These are phyloP conservation scores for Penicillium sp. DNA, from an alignment of 2,329 filamentous ascomycete species.

Conservation along the genomic window DNA sequence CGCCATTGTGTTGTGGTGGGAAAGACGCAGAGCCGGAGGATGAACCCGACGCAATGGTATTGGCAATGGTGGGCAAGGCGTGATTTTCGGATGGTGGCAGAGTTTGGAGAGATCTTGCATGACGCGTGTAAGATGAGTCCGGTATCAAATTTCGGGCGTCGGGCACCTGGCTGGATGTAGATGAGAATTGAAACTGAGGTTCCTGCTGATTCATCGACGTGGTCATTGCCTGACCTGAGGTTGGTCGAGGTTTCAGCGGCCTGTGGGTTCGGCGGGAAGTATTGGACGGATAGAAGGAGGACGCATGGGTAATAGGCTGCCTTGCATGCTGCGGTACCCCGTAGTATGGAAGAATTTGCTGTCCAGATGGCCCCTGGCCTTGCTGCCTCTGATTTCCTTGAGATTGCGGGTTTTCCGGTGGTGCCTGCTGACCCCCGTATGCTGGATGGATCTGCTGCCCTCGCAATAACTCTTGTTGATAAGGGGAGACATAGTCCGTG, in stretches of 20 bases:
- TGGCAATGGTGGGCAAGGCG: background rate
- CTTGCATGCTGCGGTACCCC: constrained; percentile 1
- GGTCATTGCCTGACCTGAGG: background rate
- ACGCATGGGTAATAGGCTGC: background rate
- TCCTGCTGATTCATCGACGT: background rate
- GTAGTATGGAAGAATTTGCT: background rate
- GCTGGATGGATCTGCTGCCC: background rate
- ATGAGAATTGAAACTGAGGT: background rate
- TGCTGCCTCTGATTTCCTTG: background rate
- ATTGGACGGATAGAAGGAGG: background rate
- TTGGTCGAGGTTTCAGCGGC: background rate
- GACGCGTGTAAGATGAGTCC: background rate
- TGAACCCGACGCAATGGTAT: background rate
- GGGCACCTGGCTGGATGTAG: background rate
- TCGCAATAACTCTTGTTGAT: no score
- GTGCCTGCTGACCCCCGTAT: background rate
- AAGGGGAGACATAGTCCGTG: background rate
- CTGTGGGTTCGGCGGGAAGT: background rate
- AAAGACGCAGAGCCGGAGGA: background rate
- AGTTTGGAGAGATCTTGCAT: background rate
- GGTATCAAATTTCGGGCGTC: background rate
- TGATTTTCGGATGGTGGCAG: background rate
- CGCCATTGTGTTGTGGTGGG: background rate
- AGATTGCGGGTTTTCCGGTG: background rate
- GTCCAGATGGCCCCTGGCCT: background rate